Conservation (phyloP, 169 alveolate genomes). For the Eimeria sp. region DNA sequence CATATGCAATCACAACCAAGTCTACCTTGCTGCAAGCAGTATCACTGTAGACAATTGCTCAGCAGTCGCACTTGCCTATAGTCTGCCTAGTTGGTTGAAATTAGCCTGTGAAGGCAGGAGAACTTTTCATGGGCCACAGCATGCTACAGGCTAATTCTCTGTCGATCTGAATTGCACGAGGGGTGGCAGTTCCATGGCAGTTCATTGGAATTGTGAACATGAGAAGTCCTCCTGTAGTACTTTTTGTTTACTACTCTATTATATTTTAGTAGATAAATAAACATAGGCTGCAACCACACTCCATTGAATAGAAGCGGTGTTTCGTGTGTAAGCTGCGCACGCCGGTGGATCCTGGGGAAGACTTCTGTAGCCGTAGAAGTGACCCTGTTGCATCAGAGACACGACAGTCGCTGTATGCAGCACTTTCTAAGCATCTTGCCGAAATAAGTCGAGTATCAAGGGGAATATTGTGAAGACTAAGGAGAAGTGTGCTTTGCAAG, state of each 20-base stretch:
- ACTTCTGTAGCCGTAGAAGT: neutral
- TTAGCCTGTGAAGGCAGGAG: no score
- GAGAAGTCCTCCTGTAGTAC: neutral
- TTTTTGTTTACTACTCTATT: neutral
- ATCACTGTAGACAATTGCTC: no score
- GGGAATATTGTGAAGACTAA: neutral
- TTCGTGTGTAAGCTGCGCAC: neutral
- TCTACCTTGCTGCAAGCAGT: no score
- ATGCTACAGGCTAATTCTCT: no score
- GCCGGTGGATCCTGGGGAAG: neutral
- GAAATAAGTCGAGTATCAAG: neutral
- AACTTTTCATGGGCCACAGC: no score
- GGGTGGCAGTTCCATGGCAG: no score
- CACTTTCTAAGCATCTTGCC: neutral
- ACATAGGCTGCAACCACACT: neutral
- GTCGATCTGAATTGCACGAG: no score
- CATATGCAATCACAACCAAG: no score
- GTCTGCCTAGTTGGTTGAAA: no score
- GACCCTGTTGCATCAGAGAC: constrained; percentile 25
- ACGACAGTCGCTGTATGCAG: neutral
- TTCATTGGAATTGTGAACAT: no score
- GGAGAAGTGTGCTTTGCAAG: neutral
- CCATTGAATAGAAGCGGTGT: neutral
- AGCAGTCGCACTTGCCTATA: no score
- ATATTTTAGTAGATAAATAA: neutral